Evolutionary conservation across 768 basidiomycete genomes (phyloP), one percentile per base, ranked within the genome.

Genomic region (Lactarius pseudohatsudake): DNA sequence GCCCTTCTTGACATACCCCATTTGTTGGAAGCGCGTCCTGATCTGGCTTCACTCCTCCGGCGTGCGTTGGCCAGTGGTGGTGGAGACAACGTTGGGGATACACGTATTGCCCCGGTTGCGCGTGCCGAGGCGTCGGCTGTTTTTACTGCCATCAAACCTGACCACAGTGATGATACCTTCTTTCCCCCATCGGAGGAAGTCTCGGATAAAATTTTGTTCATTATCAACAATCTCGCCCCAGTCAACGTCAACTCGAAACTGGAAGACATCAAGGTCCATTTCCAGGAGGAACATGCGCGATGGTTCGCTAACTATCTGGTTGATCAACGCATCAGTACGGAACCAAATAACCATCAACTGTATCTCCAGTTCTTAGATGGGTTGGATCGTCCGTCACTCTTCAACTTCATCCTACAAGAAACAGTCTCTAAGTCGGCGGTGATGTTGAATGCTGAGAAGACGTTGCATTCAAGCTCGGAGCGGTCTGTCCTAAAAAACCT

Each of bases 281-380:
- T 96, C 77, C 84, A 90, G 56, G 90, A 95, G 71, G 81, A 85
- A 47, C 87, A 94, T 74, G 87, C 93, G 9, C 84, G 91, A 56
- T 99, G 97, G 97, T 97, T 99, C 73, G 96, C 97, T 55, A 91
- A 97, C 75, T 99, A 98, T 76, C 84, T 99, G 57, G 95, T 99
- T 41, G 94, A 96, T 72, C 93, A 98, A 74, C 91, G 97, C 43
- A 88, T 98, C 76, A 91, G 90, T 77, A 90, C 91, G 64, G 97
- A 99, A 77, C 94, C 94, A 61, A 99, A 99, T 81, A 97, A 98
- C 74, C 97, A 98, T 71, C 85, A 88, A 57, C 85, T 98, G 40
- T 99, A 99, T 77, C 87, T 97, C 66, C 91, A 94, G 64, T 94
- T 99, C 75, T 81, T 99, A 64, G 94, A 98, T 66, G 86, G 89